phyloP scores from a whole-genome alignment of 495 filamentous ascomycete genomes.

The Monascus purpureus region DNA sequence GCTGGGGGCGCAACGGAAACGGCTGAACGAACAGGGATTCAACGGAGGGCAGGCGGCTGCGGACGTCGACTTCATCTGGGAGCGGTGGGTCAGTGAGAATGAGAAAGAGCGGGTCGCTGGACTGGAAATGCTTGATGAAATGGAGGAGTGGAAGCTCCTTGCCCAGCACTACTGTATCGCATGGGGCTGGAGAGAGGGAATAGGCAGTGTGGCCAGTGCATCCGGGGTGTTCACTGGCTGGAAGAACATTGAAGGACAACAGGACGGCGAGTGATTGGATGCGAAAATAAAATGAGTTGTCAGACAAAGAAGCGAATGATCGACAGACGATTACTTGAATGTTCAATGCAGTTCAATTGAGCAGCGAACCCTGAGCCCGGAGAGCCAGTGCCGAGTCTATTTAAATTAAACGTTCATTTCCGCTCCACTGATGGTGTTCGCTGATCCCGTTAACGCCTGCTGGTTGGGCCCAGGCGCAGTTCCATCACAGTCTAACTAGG shows the following conservation, averaged over 20 bases:
- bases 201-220: conserved; percentile 5
- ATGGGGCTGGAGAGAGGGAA: conserved; percentile 60
- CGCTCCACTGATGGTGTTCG: no score
- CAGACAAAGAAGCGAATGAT: no score
- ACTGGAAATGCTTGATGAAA: conserved; percentile 84
- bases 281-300: no score
- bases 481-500: no score
- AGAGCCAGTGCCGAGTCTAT: no score
- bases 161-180: conserved; percentile 80
- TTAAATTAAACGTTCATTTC: no score
- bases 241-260: conserved; percentile 18
- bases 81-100: conserved; percentile 49
- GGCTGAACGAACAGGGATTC: conserved; percentile 53
- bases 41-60: conserved; percentile 37
- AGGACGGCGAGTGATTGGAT: conserved; percentile 5
- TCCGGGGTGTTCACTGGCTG: conserved; percentile 11
- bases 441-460: no score
- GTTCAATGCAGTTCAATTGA: no score
- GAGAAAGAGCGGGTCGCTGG: conserved; percentile 70
- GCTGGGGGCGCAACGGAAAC: conserved; percentile 46
- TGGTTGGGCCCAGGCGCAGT: no score
- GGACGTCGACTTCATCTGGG: conserved; percentile 65
- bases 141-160: conserved; percentile 87
- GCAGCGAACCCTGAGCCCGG: no score
- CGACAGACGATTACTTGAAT: no score